A percentile compares a stretch with the other conserved stretches of the same genome.
These are phyloP conservation scores for Huiozyma naganishii DNA, from an alignment of 805 yeast genomes.

Conservation along the genomic window DNA sequence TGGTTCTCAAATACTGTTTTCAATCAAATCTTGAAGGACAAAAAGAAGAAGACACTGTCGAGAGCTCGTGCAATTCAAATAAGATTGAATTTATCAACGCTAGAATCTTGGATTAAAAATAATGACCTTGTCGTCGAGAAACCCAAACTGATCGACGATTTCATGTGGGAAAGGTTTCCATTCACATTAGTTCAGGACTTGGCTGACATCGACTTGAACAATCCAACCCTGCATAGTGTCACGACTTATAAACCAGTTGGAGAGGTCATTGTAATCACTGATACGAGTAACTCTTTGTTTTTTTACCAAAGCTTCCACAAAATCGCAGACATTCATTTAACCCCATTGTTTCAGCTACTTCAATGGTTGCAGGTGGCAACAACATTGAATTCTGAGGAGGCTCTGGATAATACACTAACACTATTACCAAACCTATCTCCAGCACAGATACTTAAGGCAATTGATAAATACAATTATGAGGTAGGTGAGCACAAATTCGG, in stretches of 20 bases:
- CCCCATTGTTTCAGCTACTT: conserved; percentile 64
- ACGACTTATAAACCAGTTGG: conserved; percentile 17
- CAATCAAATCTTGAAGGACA: conserved; percentile 57
- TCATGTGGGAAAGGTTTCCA: conserved; percentile 31
- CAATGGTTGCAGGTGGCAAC: conserved; percentile 89
- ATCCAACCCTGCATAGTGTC: conserved; percentile 18
- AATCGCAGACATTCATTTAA: conserved; percentile 56
- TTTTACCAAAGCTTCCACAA: conserved; percentile 55
- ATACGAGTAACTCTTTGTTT: conserved; percentile 37
- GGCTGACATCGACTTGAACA: conserved; percentile 16
- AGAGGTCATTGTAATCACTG: conserved; percentile 8
- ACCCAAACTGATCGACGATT: conserved; percentile 29
- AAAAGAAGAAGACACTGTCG: conserved; percentile 49
- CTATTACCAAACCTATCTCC: conserved; percentile 53
- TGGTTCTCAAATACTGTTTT: conserved; percentile 67
- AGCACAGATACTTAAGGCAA: conserved; percentile 55
- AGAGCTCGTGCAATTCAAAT: conserved; percentile 84
- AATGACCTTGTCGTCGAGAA: conserved; percentile 23
- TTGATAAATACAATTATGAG: conserved; percentile 75
- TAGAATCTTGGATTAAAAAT: conserved; percentile 87
- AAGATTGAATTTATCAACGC: conserved; percentile 68
- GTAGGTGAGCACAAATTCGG: conserved; percentile 64
- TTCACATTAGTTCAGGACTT: conserved; percentile 27
- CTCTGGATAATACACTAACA: conserved; percentile 42
- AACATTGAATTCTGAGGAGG: conserved; percentile 53